A percentile compares a stretch with the other conserved stretches of the same genome.
Evolutionary conservation across 768 basidiomycete genomes (phyloP).

Genomic region (Sarcomyxa edulis): DNA sequence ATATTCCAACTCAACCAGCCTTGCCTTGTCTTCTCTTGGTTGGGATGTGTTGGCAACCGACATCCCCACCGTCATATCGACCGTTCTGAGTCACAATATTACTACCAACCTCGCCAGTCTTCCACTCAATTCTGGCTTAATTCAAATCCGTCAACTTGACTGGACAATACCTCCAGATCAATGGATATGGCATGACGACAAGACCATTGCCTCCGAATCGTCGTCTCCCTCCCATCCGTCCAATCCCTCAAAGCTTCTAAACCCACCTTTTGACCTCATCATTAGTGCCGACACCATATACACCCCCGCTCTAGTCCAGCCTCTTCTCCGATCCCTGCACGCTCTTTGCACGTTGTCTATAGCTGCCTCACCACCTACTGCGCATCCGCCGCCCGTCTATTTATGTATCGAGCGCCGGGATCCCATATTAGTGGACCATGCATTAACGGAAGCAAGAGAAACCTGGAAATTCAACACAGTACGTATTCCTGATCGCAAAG

Average conservation of each 20-base stretch:
- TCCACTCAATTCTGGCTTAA: constrained; percentile 31
- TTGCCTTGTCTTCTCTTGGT: constrained; percentile 62
- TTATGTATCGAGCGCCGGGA: constrained; percentile 78
- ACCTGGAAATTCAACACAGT: constrained; percentile 54
- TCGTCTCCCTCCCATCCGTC: constrained; percentile 15
- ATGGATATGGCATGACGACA: constrained; percentile 51
- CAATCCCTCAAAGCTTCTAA: constrained; percentile 19
- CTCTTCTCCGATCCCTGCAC: constrained; percentile 66
- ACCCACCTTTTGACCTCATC: constrained; percentile 70
- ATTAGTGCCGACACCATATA: constrained; percentile 85
- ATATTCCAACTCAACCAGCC: constrained; percentile 28
- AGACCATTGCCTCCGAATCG: constrained; percentile 29
- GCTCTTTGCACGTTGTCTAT: constrained; percentile 39
- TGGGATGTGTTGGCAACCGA: constrained; percentile 80
- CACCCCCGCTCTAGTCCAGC: constrained; percentile 49
- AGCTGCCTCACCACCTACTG: constrained; percentile 13
- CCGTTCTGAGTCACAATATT: constrained; percentile 64
- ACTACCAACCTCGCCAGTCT: constrained; percentile 35
- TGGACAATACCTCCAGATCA: constrained; percentile 54
- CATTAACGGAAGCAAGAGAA: constrained; percentile 50
- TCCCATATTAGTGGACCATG: constrained; percentile 51
- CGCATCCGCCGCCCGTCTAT: constrained; percentile 44
- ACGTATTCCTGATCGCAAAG: constrained; percentile 52
- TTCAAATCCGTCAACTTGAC: constrained; percentile 64
- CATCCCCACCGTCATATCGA: constrained; percentile 51